Evolutionary conservation across 202 grass and related monocot species (phyloP), one percentile per base, ranked within the genome.

Genomic region (Setaria viridis): DNA sequence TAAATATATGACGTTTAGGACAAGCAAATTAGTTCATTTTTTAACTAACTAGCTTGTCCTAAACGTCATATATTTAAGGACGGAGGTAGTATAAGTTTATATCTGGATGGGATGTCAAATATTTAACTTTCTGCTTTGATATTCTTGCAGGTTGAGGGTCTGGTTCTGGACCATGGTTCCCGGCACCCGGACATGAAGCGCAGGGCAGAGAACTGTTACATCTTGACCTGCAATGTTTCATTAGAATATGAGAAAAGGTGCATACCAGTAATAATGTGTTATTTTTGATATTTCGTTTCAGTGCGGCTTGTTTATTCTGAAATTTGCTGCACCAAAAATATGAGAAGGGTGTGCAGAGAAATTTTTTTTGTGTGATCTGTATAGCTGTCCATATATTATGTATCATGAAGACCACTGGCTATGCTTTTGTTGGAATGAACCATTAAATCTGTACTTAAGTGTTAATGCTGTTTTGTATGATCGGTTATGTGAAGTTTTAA

Each of bases 241-340:
- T 85, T 99, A 85, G 97, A 99, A 86, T 99, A 99, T 81, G 97
- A 99, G 72, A 99, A 99, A 87, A 99, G 97, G 97, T 99, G 59
- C 63, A 62, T 77, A 16, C 66, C 43, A 70, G 6, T 65, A 74
- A 70, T 2, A n/a, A 60, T 1, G 45, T 41, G 30, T 47, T 32
- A 4, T 72, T 65, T 41, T 76, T 3, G 29, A 53, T 54, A 54
- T 8, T 42, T 80, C 7, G 11, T 76, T 74, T 60, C 16, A 58
- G 47, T 68, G 14, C 70, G 1, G 19, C 11, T 82, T 20, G 14
- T 43, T 47, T 9, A 19, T 65, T 68, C 25, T n/a, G 30, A 67
- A 70, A 72, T 69, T 65, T 56, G 1, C 34, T 66, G 34, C 37
- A 75, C 5, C 9, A 33, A 63, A 72, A 71, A 63, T 57, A 29